Evolutionary conservation across 345 rosid species (phyloP).

Genomic region (Geranium rotundifolium): DNA sequence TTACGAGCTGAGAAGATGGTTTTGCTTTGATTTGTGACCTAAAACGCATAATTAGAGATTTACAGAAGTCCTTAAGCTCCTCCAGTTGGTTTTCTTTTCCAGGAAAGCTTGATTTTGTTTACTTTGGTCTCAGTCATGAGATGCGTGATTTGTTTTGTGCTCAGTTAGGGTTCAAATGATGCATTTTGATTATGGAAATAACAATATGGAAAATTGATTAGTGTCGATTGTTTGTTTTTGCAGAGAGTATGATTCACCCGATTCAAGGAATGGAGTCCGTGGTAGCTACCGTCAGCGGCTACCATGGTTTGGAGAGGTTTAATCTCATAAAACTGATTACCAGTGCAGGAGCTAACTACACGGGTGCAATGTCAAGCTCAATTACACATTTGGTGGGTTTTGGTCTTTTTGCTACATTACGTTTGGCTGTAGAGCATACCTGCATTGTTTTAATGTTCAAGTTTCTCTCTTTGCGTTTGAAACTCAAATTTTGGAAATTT

Average conservation of each 20-base stretch:
- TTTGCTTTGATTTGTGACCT: neutral
- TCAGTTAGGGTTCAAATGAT: too few species aligned
- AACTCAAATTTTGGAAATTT: neutral
- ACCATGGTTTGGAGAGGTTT: slow-evolving; percentile 67
- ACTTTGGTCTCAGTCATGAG: too few species aligned
- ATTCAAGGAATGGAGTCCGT: slow-evolving; percentile 66
- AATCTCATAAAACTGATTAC: slow-evolving; percentile 76
- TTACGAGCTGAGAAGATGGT: too few species aligned
- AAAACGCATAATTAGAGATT: neutral
- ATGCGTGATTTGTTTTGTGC: too few species aligned
- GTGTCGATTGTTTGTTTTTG: neutral
- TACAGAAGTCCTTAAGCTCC: neutral
- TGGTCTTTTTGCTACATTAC: neutral
- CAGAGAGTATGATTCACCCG: slow-evolving; percentile 6
- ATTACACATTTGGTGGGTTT: slow-evolving; percentile 64
- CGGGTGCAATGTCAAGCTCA: slow-evolving; percentile 60
- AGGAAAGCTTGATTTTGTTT: neutral
- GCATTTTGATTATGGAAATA: too few species aligned
- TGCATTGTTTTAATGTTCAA: neutral
- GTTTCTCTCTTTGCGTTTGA: too few species aligned
- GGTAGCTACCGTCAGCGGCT: slow-evolving; percentile 87
- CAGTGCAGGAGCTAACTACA: slow-evolving; percentile 60
- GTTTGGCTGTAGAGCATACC: neutral
- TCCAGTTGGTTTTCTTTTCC: too few species aligned
- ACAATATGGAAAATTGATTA: neutral